phyloP scores from a whole-genome alignment of 257 asterid genomes.

The Verbascum thapsus region DNA sequence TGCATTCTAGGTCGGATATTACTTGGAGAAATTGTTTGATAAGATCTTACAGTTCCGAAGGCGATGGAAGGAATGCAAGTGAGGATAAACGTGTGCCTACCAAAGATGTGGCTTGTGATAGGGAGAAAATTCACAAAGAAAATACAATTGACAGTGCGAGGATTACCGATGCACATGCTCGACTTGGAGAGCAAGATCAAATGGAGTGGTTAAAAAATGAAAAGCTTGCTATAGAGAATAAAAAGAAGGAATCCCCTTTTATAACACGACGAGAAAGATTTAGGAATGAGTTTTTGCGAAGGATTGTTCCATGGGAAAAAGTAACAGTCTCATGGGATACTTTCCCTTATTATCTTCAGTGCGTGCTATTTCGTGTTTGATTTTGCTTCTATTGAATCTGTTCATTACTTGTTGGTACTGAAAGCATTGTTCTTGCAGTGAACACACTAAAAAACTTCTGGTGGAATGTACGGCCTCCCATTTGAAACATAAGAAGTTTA shows the following conservation, averaged over 20 bases:
- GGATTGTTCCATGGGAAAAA: constrained; percentile 95
- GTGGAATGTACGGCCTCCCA: constrained; percentile 92
- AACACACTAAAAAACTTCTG: constrained; percentile 67
- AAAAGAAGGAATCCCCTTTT: constrained; percentile 89
- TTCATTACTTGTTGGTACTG: constrained; percentile 33
- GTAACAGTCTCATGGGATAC: constrained; percentile 89
- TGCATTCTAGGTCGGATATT: constrained; percentile 41
- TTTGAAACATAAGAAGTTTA: constrained; percentile 70
- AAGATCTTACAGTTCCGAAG: constrained; percentile 81
- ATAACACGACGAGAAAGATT: constrained; percentile 69
- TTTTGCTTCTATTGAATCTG: constrained; percentile 23
- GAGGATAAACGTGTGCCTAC: constrained; percentile 59
- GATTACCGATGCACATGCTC: constrained; percentile 73
- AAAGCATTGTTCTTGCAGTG: constrained; percentile 55
- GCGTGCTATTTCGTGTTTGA: constrained; percentile 33
- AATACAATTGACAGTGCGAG: constrained; percentile 35
- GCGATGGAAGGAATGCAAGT: constrained; percentile 87
- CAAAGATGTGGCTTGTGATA: constrained; percentile 51
- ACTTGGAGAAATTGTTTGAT: constrained; percentile 44
- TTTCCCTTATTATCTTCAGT: constrained; percentile 90
- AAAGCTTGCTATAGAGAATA: constrained; percentile 76
- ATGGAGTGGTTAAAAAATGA: constrained; percentile 85
- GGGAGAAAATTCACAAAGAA: constrained; percentile 47
- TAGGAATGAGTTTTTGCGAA: constrained; percentile 73
- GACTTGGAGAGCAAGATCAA: constrained; percentile 92